Evolutionary conservation across 2,329 filamentous ascomycete genomes (phyloP), one percentile per base, ranked within the genome.

Genomic region (Plenodomus tracheiphilus): DNA sequence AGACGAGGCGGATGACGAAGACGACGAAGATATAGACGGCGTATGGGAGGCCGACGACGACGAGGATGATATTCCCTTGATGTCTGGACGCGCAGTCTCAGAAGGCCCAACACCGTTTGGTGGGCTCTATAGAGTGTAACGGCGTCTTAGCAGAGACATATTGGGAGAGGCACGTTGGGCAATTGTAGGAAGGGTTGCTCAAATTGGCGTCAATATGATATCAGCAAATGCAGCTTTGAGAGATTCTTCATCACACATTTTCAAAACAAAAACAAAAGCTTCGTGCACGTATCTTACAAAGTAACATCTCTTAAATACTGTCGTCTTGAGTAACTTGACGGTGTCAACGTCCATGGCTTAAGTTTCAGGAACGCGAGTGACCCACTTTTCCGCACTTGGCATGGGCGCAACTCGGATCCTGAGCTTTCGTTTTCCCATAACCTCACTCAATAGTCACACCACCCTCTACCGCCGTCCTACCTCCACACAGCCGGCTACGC

Each of bases 391-490:
- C 35, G 49, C 44, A 44, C 55, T 59, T 59, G 61, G 56, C 54
- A 54, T 57, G 46, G 52, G 48, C 53, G 52, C 53, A 52, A 49
- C 47, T 56, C 48, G 50, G 54, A 58, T 60, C 57, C 53, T 56
- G 56, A 59, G 56, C 56, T 53, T 58, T 58, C 50, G 57, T 56
- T 58, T 56, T 58, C 47, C n/a, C 53, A 50, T 39, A 62, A 63
- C 58, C 53, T 62, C 61, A 56, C 48, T 43, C 47, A 47, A 52
- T 46, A 53, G 46, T 47, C 56, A 55, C 51, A 56, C 51, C 63
- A 52, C 61, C 59, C 28, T 48, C 50, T 52, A 59, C 57, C 56
- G 64, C 62, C 59, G 52, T 56, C 56, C 50, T 54, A 32, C 57
- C 49, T 49, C 59, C 51, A 48, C 53, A 58, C 50, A 52, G 51